A percentile compares a stretch with the other conserved stretches of the same genome.
phyloP scores from a whole-genome alignment of 257 asterid genomes.

The Ehretia macrophylla region DNA sequence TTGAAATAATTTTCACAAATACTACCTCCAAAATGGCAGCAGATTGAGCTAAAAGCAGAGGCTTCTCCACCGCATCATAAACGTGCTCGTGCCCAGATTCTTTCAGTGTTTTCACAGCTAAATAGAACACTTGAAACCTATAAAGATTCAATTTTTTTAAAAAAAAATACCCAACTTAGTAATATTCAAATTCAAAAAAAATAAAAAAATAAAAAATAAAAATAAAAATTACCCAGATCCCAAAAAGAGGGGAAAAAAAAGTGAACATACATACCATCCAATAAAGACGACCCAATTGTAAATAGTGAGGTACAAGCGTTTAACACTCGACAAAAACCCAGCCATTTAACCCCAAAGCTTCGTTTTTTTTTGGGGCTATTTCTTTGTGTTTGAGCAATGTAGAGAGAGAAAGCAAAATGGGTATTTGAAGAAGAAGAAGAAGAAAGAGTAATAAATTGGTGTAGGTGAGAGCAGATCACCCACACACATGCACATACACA shows the following conservation, averaged over 20 bases:
- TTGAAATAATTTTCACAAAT: too few relatives aligned
- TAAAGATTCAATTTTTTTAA: conserved; percentile 8
- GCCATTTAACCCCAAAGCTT: conserved; percentile 37
- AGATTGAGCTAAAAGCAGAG: conserved; percentile 78
- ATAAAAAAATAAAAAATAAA: neutral
- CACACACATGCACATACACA: neutral
- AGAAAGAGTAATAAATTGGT: neutral
- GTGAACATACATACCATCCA: conserved; percentile 52
- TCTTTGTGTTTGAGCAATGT: neutral
- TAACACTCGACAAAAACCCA: conserved; percentile 42
- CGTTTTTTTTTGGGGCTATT: too few relatives aligned
- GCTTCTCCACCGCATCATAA: conserved; percentile 74
- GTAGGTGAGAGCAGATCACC: neutral
- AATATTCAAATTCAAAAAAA: neutral
- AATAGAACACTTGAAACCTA: conserved; percentile 71
- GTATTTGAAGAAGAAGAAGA: neutral
- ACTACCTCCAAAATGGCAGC: conserved; percentile 72
- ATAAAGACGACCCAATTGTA: conserved; percentile 79
- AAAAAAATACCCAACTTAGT: neutral
- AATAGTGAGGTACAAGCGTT: conserved; percentile 61
- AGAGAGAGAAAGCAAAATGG: neutral
- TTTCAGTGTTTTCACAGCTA: conserved; percentile 47
- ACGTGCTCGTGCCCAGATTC: conserved; percentile 68
- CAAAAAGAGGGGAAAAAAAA: neutral
- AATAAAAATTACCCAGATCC: neutral